These are phyloP conservation scores for Allantophomopsis lycopodina DNA, from an alignment of 2,329 filamentous ascomycete genomes.

Conservation along the genomic window DNA sequence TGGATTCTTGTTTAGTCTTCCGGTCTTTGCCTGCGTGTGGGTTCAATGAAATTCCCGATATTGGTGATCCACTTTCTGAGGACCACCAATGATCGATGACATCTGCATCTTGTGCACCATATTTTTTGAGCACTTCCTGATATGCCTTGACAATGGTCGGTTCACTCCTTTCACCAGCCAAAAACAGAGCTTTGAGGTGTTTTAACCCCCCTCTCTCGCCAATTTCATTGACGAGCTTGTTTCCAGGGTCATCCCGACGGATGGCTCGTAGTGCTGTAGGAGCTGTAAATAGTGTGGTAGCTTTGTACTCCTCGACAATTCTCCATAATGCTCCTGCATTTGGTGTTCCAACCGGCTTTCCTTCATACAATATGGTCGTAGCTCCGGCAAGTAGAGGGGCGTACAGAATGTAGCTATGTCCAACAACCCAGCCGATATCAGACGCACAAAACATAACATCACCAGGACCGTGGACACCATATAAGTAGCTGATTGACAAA, in stretches of 20 bases:
- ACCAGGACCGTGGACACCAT: slow-evolving; percentile 69
- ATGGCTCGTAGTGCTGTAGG: slow-evolving; percentile 82
- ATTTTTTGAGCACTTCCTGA: slow-evolving; percentile 53
- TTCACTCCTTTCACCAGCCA: slow-evolving; percentile 83
- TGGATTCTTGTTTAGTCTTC: slow-evolving; percentile 16
- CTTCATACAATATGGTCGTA: slow-evolving; percentile 79
- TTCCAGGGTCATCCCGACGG: slow-evolving; percentile 69
- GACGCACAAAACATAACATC: slow-evolving; percentile 61
- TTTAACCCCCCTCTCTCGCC: slow-evolving; percentile 60
- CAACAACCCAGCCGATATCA: slow-evolving; percentile 89
- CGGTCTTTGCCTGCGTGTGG: slow-evolving; percentile 45
- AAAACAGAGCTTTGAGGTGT: slow-evolving; percentile 60
- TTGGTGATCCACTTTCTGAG: slow-evolving; percentile 55
- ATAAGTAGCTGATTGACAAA: slow-evolving; percentile 70
- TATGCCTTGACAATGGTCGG: slow-evolving; percentile 75
- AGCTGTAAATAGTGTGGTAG: slow-evolving; percentile 75
- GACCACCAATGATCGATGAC: slow-evolving; percentile 68
- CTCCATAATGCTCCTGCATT: slow-evolving; percentile 84
- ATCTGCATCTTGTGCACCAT: slow-evolving; percentile 47
- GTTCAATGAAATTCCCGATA: slow-evolving; percentile 49
- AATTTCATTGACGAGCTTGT: slow-evolving; percentile 45
- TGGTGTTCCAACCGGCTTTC: slow-evolving; percentile 85
- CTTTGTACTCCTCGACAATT: slow-evolving; percentile 70
- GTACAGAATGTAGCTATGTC: slow-evolving; percentile 80
- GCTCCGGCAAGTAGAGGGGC: slow-evolving; percentile 75